These are phyloP conservation scores for Geotrichum histeridarum DNA, from an alignment of 1,139 yeast genomes.

Conservation along the genomic window DNA sequence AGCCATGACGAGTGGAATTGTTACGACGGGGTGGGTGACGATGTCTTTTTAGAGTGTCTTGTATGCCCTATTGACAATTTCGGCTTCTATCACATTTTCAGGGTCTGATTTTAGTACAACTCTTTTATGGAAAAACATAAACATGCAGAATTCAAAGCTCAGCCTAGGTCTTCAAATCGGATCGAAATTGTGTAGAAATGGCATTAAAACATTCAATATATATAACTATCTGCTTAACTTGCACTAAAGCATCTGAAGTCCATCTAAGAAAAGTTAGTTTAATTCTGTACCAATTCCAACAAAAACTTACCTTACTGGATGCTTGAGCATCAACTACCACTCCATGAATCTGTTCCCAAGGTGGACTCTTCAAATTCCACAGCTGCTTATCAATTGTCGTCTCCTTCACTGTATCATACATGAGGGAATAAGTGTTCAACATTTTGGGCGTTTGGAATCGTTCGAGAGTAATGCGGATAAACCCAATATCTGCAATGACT, in stretches of 20 bases:
- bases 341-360: constrained; percentile 27
- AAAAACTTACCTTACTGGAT: constrained; percentile 11
- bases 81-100: too few relatives aligned
- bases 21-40: too few relatives aligned
- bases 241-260: constrained; percentile 16
- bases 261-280: neutral
- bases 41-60: too few relatives aligned
- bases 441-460: constrained; percentile 34
- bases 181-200: too few relatives aligned
- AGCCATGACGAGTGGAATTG: too few relatives aligned
- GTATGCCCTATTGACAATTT: too few relatives aligned
- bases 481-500: constrained; percentile 40
- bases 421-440: constrained; percentile 29
- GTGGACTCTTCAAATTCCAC: constrained; percentile 30
- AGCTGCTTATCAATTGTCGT: constrained; percentile 26
- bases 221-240: neutral
- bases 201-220: too few relatives aligned
- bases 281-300: neutral
- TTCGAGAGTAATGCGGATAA: constrained; percentile 35
- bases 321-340: constrained; percentile 24
- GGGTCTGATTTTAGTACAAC: too few relatives aligned
- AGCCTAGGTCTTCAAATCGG: too few relatives aligned
- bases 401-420: constrained; percentile 31
- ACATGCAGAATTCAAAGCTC: too few relatives aligned
- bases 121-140: too few relatives aligned